Evolutionary conservation across 2,329 filamentous ascomycete genomes (phyloP), one percentile per base, ranked within the genome.

Genomic region (Triangularia setosa): DNA sequence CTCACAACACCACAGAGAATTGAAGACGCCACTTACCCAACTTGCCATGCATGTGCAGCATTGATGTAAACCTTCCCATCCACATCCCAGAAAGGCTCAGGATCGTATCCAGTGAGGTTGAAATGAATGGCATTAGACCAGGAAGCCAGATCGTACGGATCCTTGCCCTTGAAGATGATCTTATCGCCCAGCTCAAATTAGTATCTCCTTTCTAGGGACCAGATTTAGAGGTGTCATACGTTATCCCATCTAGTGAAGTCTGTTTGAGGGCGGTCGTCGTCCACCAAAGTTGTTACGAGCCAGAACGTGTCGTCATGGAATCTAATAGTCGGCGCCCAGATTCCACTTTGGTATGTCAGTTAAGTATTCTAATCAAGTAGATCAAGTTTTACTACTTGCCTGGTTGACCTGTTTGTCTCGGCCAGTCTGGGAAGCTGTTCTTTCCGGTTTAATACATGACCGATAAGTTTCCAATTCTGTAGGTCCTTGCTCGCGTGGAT

Each of bases 1-100:
- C 40, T 27, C 9, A 18, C 2, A 5, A 6, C 11, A 30, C 16
- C 18, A 30, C 11, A 28, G 7, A 6, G 7, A 16, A 4, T 27
- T 7, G 23, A 9, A 16, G n/a, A 12, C 16, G 12, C 8, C 3
- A 40, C 68, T 53, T 24, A 70, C 64, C 67, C 67, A 53, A 69
- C 64, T 30, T 70, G 64, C 67, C 68, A 70, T 2, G 68, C 68
- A 40, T 70, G 68, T 3, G 67, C 68, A 16, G 66, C 67, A 4
- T 55, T 68, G 27, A 84, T 79, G 63, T 86, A 87, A 0, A 79
- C 75, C 63, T 78, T 82, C 1, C 84, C 84, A 56, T 87, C 80
- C 0, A 80, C 79, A 58, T 87, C 81, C 81, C 83, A 87, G 68
- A 85, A 84, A 7, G 81, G 78, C 33, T 79, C 80, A 0, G 84